Conservation (phyloP, 1,284 basidiomycete genomes). For the Microbotryum lychnidis-dioicae region DNA sequence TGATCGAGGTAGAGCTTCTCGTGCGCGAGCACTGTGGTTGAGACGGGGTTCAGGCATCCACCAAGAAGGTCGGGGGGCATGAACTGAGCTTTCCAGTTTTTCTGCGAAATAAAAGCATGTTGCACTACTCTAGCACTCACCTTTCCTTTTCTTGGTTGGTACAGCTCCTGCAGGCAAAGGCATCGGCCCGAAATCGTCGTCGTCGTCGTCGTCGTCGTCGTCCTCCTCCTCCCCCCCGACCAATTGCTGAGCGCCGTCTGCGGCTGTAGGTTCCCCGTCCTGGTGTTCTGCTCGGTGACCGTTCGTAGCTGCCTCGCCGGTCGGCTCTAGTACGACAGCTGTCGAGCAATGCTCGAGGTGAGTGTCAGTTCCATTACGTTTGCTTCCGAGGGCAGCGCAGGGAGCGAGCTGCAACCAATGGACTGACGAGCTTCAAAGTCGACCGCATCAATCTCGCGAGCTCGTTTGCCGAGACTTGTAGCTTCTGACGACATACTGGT, state of each 20-base stretch:
- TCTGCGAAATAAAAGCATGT: background rate
- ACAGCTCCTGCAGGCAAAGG: slow-evolving; percentile 35
- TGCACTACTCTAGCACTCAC: slow-evolving; percentile 12
- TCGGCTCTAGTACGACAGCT: background rate
- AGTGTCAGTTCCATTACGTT: background rate
- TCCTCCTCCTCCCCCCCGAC: slow-evolving; percentile 13
- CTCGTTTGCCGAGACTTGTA: slow-evolving; percentile 6
- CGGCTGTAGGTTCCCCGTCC: slow-evolving; percentile 7
- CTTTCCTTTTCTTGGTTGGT: slow-evolving; percentile 39
- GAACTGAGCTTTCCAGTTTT: background rate
- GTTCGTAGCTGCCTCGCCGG: background rate
- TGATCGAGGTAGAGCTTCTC: slow-evolving; percentile 82
- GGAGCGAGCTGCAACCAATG: no score
- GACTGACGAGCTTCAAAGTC: slow-evolving; percentile 2
- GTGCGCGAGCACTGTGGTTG: slow-evolving; percentile 55
- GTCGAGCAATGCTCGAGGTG: background rate
- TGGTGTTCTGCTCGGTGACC: slow-evolving; percentile 4
- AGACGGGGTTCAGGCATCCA: background rate
- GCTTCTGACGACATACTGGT: background rate
- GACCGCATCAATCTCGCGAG: slow-evolving; percentile 8
- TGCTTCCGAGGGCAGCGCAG: background rate
- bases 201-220: slow-evolving; percentile 37
- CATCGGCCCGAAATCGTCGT: slow-evolving; percentile 42
- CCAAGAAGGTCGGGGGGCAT: background rate
- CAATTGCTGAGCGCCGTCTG: slow-evolving; percentile 1